Conservation (phyloP, 345 rosid species). For the Bruguiera gymnorhiza region DNA sequence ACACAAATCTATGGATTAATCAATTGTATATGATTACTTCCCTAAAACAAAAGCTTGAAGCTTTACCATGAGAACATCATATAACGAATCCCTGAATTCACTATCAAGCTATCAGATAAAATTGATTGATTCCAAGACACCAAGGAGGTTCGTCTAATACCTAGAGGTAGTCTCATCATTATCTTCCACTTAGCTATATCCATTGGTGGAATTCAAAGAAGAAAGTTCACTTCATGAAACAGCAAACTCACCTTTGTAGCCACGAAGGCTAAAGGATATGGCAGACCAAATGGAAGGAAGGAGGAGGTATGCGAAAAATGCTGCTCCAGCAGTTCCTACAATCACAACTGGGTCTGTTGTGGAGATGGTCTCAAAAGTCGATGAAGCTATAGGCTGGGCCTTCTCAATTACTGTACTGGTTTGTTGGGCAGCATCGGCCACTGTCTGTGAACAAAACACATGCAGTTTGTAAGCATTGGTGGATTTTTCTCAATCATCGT, state of each 20-base stretch:
- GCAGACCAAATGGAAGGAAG: slow-evolving; percentile 78
- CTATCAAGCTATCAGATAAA: not conserved
- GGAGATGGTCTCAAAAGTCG: slow-evolving; percentile 67
- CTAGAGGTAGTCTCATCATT: not conserved
- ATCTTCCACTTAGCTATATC: not conserved
- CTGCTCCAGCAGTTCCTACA: slow-evolving; percentile 65
- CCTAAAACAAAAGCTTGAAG: not conserved
- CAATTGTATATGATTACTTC: not conserved
- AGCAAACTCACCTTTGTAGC: slow-evolving; percentile 66
- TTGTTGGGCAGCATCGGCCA: slow-evolving; percentile 71
- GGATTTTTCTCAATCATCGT: not conserved
- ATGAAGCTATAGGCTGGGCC: slow-evolving; percentile 80
- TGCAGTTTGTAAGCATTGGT: not conserved
- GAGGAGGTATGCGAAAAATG: slow-evolving; percentile 62
- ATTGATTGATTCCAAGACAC: not conserved
- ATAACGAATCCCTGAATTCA: not conserved
- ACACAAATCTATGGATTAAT: not conserved
- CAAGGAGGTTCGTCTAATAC: not conserved
- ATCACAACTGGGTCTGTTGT: slow-evolving; percentile 70
- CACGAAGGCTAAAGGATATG: slow-evolving; percentile 69
- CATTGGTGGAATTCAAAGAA: not conserved
- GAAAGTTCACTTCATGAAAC: not conserved
- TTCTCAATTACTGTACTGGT: slow-evolving; percentile 58
- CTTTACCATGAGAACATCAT: not conserved
- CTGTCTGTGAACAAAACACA: slow-evolving; percentile 47